Base-by-base conservation (phyloP, 192 early-diverging fungal species). In the Gonapodya prolifera region DNA sequence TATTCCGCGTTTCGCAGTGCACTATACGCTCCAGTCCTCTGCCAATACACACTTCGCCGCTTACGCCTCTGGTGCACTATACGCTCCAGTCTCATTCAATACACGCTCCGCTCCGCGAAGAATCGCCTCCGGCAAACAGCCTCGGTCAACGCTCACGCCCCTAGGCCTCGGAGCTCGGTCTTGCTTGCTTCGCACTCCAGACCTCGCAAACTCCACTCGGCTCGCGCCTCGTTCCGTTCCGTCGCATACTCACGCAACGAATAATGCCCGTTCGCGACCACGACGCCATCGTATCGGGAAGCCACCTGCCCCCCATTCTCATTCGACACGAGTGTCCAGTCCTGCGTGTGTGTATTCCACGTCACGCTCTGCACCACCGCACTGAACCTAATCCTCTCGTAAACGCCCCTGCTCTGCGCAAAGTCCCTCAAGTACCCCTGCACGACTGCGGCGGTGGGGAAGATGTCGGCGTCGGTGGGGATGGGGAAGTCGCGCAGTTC, bases 401-500 rank as follows among this genome's bases (percentile, higher is more conserved):
- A 30, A 2, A 73, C 71, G 16, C 71, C 71, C 8, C 29, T 18
- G 18, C 8, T 8, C 28, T 73, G 28, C 31, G 71, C 18, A 32
- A 16, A 73, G 31, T 18, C 18, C 71, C 29, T 18, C 8, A 73
- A 13, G 71, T 73, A 73, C 31, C 32, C 71, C 8, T 18, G 2
- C 28, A 73, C 71, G 31, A 73, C 71, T 13, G 2, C 28, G 8
- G 71, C 71, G 2, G 8, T 8, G 18, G 71, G 71, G 71, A 73
- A 73, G 8, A 73, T 73, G 28, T 73, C 71, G 8, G 32, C 16
- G 71, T 73, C 29, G 2, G 16, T 8, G 29, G 71, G 71, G 71
- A 73, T 32, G 71, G 71, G 71, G 29, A 73, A 73, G 71, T 73
- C 71, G 16, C 71, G 71, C 2, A 73, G 8, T 32, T 73, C 28